phyloP scores from a whole-genome alignment of 2,329 filamentous ascomycete genomes.

The Pestalotiopsis sp. region DNA sequence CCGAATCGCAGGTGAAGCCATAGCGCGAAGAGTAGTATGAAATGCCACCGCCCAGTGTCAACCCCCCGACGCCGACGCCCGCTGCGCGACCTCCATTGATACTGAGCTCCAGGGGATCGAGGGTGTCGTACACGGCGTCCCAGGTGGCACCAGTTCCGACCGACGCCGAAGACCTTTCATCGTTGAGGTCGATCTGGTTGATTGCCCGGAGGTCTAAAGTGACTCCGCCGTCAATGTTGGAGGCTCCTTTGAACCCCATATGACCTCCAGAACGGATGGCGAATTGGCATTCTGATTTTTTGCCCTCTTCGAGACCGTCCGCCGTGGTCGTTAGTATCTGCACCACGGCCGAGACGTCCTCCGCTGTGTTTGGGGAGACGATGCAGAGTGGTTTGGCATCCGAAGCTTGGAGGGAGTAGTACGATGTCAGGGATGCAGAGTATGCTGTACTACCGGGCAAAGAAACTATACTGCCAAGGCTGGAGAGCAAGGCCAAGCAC shows the following conservation, averaged over 20 bases:
- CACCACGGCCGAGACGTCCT: conserved; percentile 31
- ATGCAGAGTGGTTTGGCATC: conserved; percentile 24
- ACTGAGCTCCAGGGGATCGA: conserved; percentile 38
- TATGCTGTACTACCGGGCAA: conserved; percentile 20
- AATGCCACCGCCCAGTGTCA: conserved; percentile 20
- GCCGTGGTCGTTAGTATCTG: conserved; percentile 19
- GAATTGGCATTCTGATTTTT: conserved; percentile 36
- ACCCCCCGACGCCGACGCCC: conserved; percentile 18
- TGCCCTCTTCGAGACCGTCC: background rate
- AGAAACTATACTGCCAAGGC: conserved; percentile 20
- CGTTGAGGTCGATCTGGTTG: conserved; percentile 34
- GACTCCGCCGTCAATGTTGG: conserved; percentile 43
- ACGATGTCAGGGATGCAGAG: conserved; percentile 19
- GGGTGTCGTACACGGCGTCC: conserved; percentile 40
- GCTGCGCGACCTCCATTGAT: conserved; percentile 18
- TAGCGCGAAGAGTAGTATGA: conserved; percentile 17
- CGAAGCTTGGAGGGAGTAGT: conserved; percentile 20
- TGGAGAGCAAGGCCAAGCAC: conserved; percentile 18
- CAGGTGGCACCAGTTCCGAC: conserved; percentile 48
- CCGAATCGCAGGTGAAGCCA: conserved; percentile 20
- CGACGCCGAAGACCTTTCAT: conserved; percentile 36
- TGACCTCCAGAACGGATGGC: conserved; percentile 57
- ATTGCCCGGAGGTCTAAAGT: conserved; percentile 47
- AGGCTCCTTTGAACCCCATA: conserved; percentile 44
- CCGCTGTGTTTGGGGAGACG: conserved; percentile 23